Evolutionary conservation across 768 basidiomycete genomes (phyloP), one percentile per base, ranked within the genome.

Genomic region (Trametes sanguinea): DNA sequence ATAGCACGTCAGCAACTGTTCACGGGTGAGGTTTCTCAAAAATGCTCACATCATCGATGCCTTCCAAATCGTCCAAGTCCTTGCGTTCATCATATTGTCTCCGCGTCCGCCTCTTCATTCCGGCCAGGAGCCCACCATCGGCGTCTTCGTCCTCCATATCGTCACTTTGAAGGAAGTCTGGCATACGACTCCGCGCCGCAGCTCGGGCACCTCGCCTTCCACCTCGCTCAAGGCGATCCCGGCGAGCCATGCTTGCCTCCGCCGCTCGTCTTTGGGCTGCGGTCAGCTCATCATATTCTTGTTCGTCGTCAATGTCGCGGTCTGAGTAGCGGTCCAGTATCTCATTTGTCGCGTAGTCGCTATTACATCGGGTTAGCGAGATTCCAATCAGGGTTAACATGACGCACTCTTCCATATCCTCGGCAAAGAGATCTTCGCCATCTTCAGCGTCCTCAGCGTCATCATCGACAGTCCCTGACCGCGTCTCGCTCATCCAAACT

Each of bases 51-150:
- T 95, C 93, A 57, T 94, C 94, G 16, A 88, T 74, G 35, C 90
- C 95, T 51, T 94, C 95, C 65, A 94, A 80, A 76, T 98, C 95
- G 72, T 98, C 96, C 39, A 90, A 74, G 72, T 94, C 92, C 65
- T 86, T 83, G 54, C 92, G 83, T 76, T 99, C 97, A 70, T 99
- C 97, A 64, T 98, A 98, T 68, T 95, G 90, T 69, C 92, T 83
- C 69, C 97, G 84, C 5, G 93, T 89, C 43, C 96, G 85, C 46
- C 84, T 80, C 63, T 88, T 91, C 83, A 94, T 90, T 43, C 85
- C 87, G 14, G 82, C 90, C 61, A 76, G 84, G 76, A 77, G 85
- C 65, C 76, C 81, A 9, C 85, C 90, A 44, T 81, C 85, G 30
- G 75, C 78, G 59, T 84, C 82, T 48, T 85, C 86, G 57, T 87